Conservation (phyloP, 2,329 filamentous ascomycete genomes). For the Ascochyta fabae region DNA sequence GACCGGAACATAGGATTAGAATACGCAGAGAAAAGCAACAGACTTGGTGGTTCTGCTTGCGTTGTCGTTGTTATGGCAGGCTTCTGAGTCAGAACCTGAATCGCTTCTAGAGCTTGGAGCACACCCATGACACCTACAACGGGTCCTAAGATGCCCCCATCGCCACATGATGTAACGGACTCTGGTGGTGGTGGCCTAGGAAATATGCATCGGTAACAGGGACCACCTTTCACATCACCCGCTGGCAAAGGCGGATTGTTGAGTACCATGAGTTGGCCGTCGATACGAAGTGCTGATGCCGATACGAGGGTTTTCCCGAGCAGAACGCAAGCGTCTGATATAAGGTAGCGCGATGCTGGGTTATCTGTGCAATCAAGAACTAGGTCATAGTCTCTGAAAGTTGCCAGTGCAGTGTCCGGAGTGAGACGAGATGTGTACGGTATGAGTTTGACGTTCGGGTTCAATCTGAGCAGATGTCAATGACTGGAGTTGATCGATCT, state of each 20-base stretch:
- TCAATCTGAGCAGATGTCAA: conserved; percentile 62
- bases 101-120: conserved; percentile 85
- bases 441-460: conserved; percentile 71
- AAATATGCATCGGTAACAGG: conserved; percentile 94
- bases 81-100: conserved; percentile 73
- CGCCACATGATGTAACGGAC: conserved; percentile 83
- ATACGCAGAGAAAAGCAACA: conserved; percentile 64
- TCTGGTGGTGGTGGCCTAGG: conserved; percentile 84
- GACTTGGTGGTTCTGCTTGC: conserved; percentile 43
- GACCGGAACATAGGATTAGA: conserved; percentile 69
- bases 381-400: conserved; percentile 76
- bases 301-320: conserved; percentile 81
- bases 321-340: conserved; percentile 87
- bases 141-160: conserved; percentile 90
- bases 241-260: conserved; percentile 75
- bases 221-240: conserved; percentile 68
- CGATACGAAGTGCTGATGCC: conserved; percentile 84
- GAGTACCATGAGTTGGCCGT: conserved; percentile 87
- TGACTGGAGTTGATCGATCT: background rate
- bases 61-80: conserved; percentile 22
- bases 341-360: conserved; percentile 87
- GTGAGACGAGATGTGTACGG: conserved; percentile 70
- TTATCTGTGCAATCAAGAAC: conserved; percentile 96
- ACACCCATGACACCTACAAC: conserved; percentile 95
- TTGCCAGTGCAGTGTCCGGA: conserved; percentile 69